Base-by-base conservation (phyloP, 306 rosid genomes). In the Astragalus membranaceus region DNA sequence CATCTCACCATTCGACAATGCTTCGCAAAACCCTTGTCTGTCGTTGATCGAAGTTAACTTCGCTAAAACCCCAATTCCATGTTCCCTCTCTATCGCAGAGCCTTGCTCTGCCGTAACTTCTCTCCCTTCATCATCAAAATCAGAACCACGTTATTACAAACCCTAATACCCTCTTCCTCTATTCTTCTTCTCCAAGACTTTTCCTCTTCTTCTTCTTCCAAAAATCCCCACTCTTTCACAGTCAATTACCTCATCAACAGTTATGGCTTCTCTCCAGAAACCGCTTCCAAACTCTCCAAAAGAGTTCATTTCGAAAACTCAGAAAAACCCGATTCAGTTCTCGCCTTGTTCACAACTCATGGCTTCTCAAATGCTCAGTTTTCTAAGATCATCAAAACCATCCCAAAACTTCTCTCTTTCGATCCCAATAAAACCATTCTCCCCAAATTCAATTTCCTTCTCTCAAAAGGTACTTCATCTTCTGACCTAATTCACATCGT, bases 391-490 rank as follows among this genome's bases (percentile, higher is more conserved):
- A 29, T 82, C 26, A 16, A 10, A 42, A 4, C 5, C 6, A 8
- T 0, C 36, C 86, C 82, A 0, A 0, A 0, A 0, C 6, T 75
- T 5, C 75, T 80, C 12, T 0, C 6, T 5, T 51, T 1, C 9
- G 5, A 76, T 4, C 69, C 66, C 35, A 17, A 33, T 5, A 79
- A 75, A 23, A 10, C 49, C 23, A 15, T 81, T 35, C 54, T 49
- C 10, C 85, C 83, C 16, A 84, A 84, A 30, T 3, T 84, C 39
- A n/a, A 59, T 10, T 84, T 84, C 50, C 61, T 84, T 39, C 37
- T 32, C 20, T 61, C 81, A 7, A 80, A 78, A 65, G 85, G 86
- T 35, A 39, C 77, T 51, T 59, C 86, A 1, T 42, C 29, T 0
- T 59, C 77, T 8, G 81, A 84, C 8, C 30, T 81, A 10, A 33